phyloP scores from a whole-genome alignment of 2,329 filamentous ascomycete genomes.

The Colletotrichum sp. region DNA sequence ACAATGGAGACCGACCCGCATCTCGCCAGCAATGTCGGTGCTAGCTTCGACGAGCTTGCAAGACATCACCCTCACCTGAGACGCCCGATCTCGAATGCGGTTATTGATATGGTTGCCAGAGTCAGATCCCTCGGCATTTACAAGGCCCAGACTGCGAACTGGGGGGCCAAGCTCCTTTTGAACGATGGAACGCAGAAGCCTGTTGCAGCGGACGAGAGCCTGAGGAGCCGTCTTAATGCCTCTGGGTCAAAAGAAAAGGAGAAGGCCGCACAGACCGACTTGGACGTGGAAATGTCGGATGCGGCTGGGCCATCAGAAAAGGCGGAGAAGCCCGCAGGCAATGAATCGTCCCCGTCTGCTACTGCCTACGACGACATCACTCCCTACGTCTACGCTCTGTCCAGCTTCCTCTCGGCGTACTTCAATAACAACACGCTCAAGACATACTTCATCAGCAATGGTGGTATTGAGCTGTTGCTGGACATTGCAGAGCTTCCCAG shows the following conservation, averaged over 20 bases:
- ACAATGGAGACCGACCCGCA: constrained; percentile 77
- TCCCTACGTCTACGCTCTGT: constrained; percentile 76
- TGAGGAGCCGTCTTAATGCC: constrained; percentile 31
- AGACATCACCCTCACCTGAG: constrained; percentile 90
- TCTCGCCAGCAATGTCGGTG: constrained; percentile 76
- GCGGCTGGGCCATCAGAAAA: constrained; percentile 34
- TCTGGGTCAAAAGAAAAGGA: constrained; percentile 44
- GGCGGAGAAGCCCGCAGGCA: constrained; percentile 20
- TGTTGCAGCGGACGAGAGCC: constrained; percentile 58
- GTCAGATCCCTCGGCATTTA: constrained; percentile 76
- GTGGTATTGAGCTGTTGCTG: constrained; percentile 83
- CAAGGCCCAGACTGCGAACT: constrained; percentile 71
- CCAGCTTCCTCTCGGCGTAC: constrained; percentile 78
- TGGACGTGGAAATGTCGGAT: constrained; percentile 73
- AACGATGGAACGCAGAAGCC: constrained; percentile 63
- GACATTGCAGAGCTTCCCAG: constrained; percentile 85
- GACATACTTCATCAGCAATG: constrained; percentile 74
- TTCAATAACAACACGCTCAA: constrained; percentile 78
- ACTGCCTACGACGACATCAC: constrained; percentile 49
- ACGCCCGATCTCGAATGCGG: constrained; percentile 79
- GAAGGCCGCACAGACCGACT: constrained; percentile 37
- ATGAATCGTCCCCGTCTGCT: constrained; percentile 27
- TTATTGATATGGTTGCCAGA: constrained; percentile 86
- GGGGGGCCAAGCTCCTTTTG: constrained; percentile 81
- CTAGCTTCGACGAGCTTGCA: constrained; percentile 90